Base-by-base conservation (phyloP, 495 filamentous ascomycete genomes). In the Ramalina intermedia region DNA sequence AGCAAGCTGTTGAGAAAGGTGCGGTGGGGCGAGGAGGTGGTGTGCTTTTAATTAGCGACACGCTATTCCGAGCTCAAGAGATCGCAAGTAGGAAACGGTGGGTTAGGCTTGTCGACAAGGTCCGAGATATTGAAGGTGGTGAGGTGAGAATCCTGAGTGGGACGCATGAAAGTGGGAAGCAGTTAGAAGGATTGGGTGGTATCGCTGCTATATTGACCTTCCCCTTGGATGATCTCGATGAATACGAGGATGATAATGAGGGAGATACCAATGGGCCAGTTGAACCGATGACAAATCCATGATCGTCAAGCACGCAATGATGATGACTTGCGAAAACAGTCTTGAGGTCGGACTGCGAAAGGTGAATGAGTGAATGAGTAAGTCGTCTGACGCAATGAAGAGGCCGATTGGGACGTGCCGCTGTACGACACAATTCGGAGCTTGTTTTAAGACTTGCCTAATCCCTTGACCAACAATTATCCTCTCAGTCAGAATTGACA, bases 191-290 rank as follows among this genome's bases (percentile, higher is more conserved):
- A 3, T 58, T 98, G 50, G 90, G 91, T 1, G 84, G 87, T 6
- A 81, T 98, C 51, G 93, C 89, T 20, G 86, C 88, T 12, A 82
- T 96, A 27, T 68, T 94, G 53, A 95, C 90, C 4, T 98, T 87
- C 58, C 90, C 93, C 1, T 64, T 98, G 21, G 68, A 73, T 37
- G 82, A 84, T 52, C 63, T 89, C 24, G 85, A 87, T 52, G 74
- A 75, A 3, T 78, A 83, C 3, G 78, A 78, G 36, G 76, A 74
- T 39, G 45, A 51, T 1, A 45, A 59, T 38, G 16, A 24, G 6
- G 14, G 35, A 29, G 12, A 37, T 16, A 20, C 4, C 39, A 16
- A 41, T 12, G 29, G 29, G 29, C 29, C 7, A 11, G 12, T 7
- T 0, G 29, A 33, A 33, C 7, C 3, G 12, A 33, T 11, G 0